These are phyloP conservation scores for Luffa aegyptiaca DNA, from an alignment of 306 rosid genomes.

Conservation along the genomic window DNA sequence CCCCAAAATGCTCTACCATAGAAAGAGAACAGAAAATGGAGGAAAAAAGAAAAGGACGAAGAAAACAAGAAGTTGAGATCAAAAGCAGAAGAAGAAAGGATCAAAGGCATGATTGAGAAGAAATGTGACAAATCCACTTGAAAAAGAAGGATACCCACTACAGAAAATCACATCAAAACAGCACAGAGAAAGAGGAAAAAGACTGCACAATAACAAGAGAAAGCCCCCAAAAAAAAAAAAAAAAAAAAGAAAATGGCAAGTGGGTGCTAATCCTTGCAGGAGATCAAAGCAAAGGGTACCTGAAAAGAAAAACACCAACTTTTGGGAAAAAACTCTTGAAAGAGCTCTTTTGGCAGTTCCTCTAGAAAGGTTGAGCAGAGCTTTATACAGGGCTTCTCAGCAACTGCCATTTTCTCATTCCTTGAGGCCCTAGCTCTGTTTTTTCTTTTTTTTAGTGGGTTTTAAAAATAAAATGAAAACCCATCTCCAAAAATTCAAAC, in stretches of 20 bases:
- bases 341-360: not conserved
- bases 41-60: not conserved
- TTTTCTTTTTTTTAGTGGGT: not conserved
- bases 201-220: not conserved
- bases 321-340: not conserved
- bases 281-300: constrained; percentile 4
- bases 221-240: not conserved
- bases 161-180: not conserved
- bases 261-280: not conserved
- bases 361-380: not conserved
- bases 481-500: not conserved
- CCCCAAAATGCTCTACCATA: not conserved
- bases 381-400: not conserved
- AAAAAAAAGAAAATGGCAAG: not conserved
- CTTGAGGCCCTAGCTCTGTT: not conserved
- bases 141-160: not conserved
- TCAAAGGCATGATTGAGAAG: not conserved
- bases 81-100: not conserved
- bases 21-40: not conserved
- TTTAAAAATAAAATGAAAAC: not conserved
- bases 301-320: not conserved
- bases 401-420: not conserved
- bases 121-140: not conserved
- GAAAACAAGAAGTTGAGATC: not conserved
- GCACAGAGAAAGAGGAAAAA: not conserved